Conservation (phyloP, 2,329 filamentous ascomycete species). For the Penicillium sclerotiorum region DNA sequence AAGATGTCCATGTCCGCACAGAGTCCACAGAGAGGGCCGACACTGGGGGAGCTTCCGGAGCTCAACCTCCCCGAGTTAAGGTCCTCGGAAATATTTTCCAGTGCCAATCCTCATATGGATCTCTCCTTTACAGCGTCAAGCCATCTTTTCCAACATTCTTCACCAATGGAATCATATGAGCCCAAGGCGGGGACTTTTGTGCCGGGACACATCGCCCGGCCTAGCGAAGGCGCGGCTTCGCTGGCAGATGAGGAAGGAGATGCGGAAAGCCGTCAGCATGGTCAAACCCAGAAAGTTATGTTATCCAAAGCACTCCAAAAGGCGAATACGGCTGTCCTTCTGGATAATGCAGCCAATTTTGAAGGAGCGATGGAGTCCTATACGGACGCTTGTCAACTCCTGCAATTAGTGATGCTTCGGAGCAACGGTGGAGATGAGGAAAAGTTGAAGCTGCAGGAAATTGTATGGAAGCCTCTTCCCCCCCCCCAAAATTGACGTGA, state of each 20-base stretch:
- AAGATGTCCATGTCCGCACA: conserved; percentile 26
- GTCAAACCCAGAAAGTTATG: conserved; percentile 89
- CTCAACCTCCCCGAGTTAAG: conserved; percentile 22
- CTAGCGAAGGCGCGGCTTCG: conserved; percentile 30
- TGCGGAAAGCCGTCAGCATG: conserved; percentile 41
- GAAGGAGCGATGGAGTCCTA: conserved; percentile 90
- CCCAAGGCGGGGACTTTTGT: conserved; percentile 17
- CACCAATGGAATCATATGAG: conserved; percentile 7
- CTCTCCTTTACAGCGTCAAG: conserved; percentile 26
- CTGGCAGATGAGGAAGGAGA: conserved; percentile 29
- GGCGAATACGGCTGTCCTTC: conserved; percentile 90
- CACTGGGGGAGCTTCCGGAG: conserved; percentile 18
- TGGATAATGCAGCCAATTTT: conserved; percentile 95
- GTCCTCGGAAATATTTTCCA: conserved; percentile 21
- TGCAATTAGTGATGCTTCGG: conserved; percentile 83
- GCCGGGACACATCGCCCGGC: conserved; percentile 17
- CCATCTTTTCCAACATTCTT: conserved; percentile 19
- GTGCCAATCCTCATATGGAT: conserved; percentile 24
- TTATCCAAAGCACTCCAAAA: conserved; percentile 93
- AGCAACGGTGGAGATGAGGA: conserved; percentile 85
- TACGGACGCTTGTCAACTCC: conserved; percentile 81
- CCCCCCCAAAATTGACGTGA: too few species aligned
- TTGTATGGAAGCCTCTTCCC: conserved; percentile 63
- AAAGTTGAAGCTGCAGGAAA: conserved; percentile 80
- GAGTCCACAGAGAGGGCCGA: conserved; percentile 17